Base-by-base conservation (phyloP, 495 filamentous ascomycete genomes). In the Niebla homalea region DNA sequence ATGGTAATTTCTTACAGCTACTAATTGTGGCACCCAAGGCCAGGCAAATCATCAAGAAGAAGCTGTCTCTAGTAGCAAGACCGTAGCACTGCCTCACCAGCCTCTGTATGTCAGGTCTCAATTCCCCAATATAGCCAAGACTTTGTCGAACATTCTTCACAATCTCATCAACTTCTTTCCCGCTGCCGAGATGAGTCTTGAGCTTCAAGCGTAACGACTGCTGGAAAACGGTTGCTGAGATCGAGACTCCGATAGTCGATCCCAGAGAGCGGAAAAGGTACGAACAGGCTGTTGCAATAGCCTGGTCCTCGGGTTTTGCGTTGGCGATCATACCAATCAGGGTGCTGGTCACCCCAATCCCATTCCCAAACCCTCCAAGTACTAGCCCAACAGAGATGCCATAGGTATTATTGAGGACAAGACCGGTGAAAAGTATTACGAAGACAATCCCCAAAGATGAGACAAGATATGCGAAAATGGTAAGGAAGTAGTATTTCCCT, bases 221-320 rank as follows among this genome's bases (percentile, higher is more conserved):
- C 60, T 94, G 88, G 16, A 87, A 74, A 15, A 87, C 72, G 2
- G 83, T 88, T 0, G 84, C 76, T 14, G 78, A 73, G 21, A 86
- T 60, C 20, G 81, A 82, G 36, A 93, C 63, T 8, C 87, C 85
- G 18, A 85, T 73, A 8, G 87, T 80, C 4, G 78, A 80, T n/a
- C 88, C 88, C 10, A 93, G 68, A 4, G 83, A 82, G 4, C 88
- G 80, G 72, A 94, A 94, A 2, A 93, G 75, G 62, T 93, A 94
- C 1, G 79, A 85, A 62, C 85, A 89, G 2, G 88, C 88, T 12
- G 86, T 89, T 3, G 81, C 82, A 3, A 93, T 74, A 0, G 87
- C 87, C 51, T 86, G 80, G 54, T 92, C 85, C 36, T 75, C 72
- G 0, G 65, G 70, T 7, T 73, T 65, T 0, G 82, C 74, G 56